Percentiles rank a stretch among this genome's conserved stretches.
These are phyloP conservation scores for Ustulina deusta DNA, from an alignment of 2,329 filamentous ascomycete genomes.

Conservation along the genomic window DNA sequence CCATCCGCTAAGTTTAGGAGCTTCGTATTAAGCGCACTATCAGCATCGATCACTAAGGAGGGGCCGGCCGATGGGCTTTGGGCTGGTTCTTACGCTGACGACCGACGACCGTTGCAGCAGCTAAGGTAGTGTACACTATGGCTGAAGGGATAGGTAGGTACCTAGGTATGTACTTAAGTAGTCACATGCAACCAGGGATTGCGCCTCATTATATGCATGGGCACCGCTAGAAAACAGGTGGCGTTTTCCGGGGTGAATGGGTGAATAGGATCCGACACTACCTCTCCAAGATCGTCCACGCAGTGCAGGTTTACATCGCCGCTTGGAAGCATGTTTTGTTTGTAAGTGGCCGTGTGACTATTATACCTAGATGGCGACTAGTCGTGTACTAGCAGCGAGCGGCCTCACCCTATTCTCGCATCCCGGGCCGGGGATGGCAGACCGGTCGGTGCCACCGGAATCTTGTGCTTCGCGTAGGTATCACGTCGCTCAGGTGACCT, in stretches of 20 bases:
- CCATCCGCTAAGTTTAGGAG: constrained; percentile 34
- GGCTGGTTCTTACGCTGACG: constrained; percentile 34
- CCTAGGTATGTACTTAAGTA: constrained; percentile 12
- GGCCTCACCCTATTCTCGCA: constrained; percentile 42
- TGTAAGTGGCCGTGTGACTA: constrained; percentile 33
- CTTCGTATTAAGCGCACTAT: constrained; percentile 44
- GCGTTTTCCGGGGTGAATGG: constrained; percentile 22
- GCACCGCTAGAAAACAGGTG: constrained; percentile 41
- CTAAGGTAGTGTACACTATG: neutral
- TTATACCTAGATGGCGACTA: neutral
- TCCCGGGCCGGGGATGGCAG: constrained; percentile 43
- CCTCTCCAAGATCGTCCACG: constrained; percentile 36
- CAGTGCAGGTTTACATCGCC: constrained; percentile 34
- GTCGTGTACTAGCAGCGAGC: constrained; percentile 13
- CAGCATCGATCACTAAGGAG: constrained; percentile 57
- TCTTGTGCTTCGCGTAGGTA: constrained; percentile 33
- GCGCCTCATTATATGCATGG: constrained; percentile 31
- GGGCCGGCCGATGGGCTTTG: constrained; percentile 36
- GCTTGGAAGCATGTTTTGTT: constrained; percentile 31
- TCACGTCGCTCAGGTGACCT: constrained; percentile 38
- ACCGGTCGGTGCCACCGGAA: constrained; percentile 32
- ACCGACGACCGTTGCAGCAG: constrained; percentile 39
- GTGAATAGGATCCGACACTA: constrained; percentile 37
- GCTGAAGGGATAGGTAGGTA: neutral
- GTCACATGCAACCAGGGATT: constrained; percentile 25